Evolutionary conservation across 1,284 basidiomycete species (phyloP).

Genomic region (Coniophora puteana): DNA sequence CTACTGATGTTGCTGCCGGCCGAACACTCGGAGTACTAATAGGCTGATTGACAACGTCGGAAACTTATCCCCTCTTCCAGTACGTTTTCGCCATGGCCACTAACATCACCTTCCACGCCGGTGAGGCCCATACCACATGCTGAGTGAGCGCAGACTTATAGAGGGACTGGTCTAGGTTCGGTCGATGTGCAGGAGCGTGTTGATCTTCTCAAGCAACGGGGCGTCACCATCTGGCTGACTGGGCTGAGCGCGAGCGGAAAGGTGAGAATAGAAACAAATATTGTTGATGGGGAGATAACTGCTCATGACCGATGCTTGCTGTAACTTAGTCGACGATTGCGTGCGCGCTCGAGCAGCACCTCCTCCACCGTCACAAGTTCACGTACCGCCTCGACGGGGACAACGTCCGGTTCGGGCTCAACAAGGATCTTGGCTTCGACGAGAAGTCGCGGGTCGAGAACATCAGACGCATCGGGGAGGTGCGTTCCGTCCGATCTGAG

Average conservation of each 20-base stretch:
- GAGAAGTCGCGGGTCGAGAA: constrained; percentile 96
- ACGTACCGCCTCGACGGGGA: constrained; percentile 95
- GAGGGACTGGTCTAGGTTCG: constrained; percentile 50
- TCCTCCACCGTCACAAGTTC: constrained; percentile 84
- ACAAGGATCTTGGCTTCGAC: constrained; percentile 98
- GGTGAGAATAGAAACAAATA: constrained; percentile 37
- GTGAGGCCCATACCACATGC: constrained; percentile 11
- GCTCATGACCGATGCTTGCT: not conserved
- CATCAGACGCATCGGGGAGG: constrained; percentile 96
- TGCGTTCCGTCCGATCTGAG: constrained; percentile 28
- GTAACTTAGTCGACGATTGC: constrained; percentile 87
- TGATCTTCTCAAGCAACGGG: constrained; percentile 71
- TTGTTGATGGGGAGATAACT: not conserved
- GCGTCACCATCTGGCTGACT: constrained; percentile 94
- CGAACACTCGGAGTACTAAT: too few species aligned
- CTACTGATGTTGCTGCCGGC: too few species aligned
- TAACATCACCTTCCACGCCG: constrained; percentile 30
- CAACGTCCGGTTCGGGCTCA: constrained; percentile 95
- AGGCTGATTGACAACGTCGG: too few species aligned
- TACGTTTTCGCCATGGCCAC: constrained; percentile 22
- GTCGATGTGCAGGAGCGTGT: constrained; percentile 68
- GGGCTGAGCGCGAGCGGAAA: constrained; percentile 90
- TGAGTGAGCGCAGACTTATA: not conserved
- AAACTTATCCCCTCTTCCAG: not conserved
- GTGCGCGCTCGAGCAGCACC: constrained; percentile 94